These are phyloP conservation scores for Globisporangium nunn DNA, from an alignment of 352 stramenopile species.

Conservation along the genomic window DNA sequence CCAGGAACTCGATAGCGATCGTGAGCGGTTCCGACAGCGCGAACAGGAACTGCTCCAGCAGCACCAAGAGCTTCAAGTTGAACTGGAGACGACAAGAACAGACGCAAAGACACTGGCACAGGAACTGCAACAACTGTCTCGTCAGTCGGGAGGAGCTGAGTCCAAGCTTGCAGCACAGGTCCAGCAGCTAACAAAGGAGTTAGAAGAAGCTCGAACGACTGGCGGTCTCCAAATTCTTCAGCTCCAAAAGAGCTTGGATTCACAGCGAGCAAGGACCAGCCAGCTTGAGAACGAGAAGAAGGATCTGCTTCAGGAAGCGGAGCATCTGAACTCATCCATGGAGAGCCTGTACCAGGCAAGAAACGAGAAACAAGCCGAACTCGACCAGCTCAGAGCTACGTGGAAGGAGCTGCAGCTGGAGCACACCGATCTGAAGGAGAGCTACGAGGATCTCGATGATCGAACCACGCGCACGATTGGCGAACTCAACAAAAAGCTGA, in stretches of 20 bases:
- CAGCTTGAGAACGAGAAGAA: conserved; percentile 59
- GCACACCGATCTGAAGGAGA: conserved; percentile 53
- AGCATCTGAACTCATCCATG: conserved; percentile 48
- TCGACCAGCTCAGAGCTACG: conserved; percentile 41
- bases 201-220: conserved; percentile 28
- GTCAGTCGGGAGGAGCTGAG: conserved; percentile 28
- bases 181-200: conserved; percentile 39
- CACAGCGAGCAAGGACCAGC: conserved; percentile 28
- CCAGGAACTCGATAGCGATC: conserved; percentile 40
- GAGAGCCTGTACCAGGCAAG: conserved; percentile 42
- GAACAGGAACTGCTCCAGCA: conserved; percentile 40
- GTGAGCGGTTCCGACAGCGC: conserved; percentile 23
- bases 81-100: conserved; percentile 29
- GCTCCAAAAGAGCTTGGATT: conserved; percentile 48
- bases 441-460: conserved; percentile 32
- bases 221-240: conserved; percentile 47
- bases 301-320: conserved; percentile 57
- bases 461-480: conserved; percentile 28
- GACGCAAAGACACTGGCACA: conserved; percentile 44
- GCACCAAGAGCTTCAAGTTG: conserved; percentile 18
- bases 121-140: conserved; percentile 45
- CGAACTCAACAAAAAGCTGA: conserved; percentile 23
- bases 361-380: conserved; percentile 48
- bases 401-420: conserved; percentile 45
- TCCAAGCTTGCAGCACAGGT: conserved; percentile 31